Base-by-base conservation (phyloP, 768 basidiomycete species). In the Brasilioporus rufonigricans region DNA sequence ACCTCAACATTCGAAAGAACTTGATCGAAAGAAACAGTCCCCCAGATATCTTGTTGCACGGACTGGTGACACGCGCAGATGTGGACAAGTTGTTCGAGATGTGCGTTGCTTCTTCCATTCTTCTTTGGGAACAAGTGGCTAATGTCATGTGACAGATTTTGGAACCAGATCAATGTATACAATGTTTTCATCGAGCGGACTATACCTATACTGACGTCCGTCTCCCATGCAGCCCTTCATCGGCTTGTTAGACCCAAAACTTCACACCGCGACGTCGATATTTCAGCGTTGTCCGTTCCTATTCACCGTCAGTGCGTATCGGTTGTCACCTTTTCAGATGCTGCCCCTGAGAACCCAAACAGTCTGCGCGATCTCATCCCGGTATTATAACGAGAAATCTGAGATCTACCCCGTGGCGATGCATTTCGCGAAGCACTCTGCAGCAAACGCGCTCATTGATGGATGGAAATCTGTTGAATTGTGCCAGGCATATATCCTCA, bases 401-500 rank as follows among this genome's bases (percentile, higher is more conserved):
- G 88, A 91, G 65, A 86, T 95, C 36, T 91, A 92, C 61, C 86
- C 87, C 1, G 86, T 91, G 53, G 90, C 90, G 11, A 92, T 92
- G 90, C 89, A 91, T 65, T 92, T 91, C 57, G 90, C 90, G 2
- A 89, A 88, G 62, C 85, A 87, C 58, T 85, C 89, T 0, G 90
- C 89, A 2, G 88, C 89, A 1, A 89, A 85, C 53, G 87, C 87
- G 4, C 76, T 93, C 41, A 89, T 89, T 48, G 85, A 89, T 60
- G 88, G 87, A 45, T 87, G 84, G 86, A 86, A 86, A 71, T 89
- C 88, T 13, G 87, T 95, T 45, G 93, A 97, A 70, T 77, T 95
- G 1, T 87, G 88, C 48, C 93, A 97, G 67, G 93, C 93, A 4
- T 97, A 95, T 63, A 85, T 97, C 45, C 77, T 97, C 48, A 86